A percentile compares a stretch with the other conserved stretches of the same genome.
Conservation (phyloP, 2,329 filamentous ascomycete species). For the Fusarium sp. region DNA sequence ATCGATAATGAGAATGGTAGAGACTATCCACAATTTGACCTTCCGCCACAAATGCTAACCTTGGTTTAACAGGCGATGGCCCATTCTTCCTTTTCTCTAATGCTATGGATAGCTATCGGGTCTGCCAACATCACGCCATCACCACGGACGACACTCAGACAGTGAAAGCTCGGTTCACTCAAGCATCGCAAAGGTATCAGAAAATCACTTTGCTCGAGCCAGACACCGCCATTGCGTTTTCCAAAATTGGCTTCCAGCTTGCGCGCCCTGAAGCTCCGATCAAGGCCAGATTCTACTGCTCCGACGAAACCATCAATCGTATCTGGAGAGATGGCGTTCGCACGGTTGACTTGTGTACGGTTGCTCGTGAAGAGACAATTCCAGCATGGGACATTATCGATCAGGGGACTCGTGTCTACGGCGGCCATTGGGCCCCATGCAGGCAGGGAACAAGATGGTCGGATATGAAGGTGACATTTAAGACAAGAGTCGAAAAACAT, state of each 20-base stretch:
- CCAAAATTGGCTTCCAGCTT: not conserved
- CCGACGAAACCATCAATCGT: not conserved
- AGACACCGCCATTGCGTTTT: not conserved
- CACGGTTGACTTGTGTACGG: not conserved
- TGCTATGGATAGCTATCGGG: conserved; percentile 3
- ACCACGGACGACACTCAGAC: not conserved
- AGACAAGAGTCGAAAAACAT: not conserved
- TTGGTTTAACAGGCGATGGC: not conserved
- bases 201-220: not conserved
- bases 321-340: conserved; percentile 10
- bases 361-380: not conserved
- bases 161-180: not conserved
- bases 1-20: not conserved
- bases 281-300: not conserved
- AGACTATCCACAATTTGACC: accelerated
- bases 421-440: conserved; percentile 9
- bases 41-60: not conserved
- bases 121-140: not conserved
- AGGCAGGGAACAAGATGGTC: conserved; percentile 5
- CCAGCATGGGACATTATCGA: not conserved
- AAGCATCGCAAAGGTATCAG: conserved; percentile 6
- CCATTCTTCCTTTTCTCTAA: conserved; percentile 12
- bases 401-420: not conserved
- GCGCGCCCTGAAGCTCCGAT: not conserved
- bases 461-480: not conserved